Conservation (phyloP, 768 basidiomycete genomes). For the Serpula lacrymans region DNA sequence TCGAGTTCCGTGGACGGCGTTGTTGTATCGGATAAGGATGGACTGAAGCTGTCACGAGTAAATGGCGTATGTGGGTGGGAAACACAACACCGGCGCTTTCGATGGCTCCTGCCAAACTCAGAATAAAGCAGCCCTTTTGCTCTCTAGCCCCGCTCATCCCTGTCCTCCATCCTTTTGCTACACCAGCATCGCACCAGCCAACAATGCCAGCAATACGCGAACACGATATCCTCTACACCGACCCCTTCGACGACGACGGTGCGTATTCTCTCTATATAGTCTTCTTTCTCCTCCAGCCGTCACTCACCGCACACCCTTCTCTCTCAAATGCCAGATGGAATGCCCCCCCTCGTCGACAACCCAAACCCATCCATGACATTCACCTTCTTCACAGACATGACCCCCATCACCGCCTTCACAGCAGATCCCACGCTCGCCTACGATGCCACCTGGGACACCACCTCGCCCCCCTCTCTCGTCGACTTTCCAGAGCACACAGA, state of each 20-base stretch:
- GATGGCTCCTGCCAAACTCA: constrained; percentile 32
- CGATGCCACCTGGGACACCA: constrained; percentile 31
- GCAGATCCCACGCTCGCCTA: constrained; percentile 30
- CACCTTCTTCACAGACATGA: constrained; percentile 63
- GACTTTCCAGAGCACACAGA: constrained; percentile 11
- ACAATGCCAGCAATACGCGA: constrained; percentile 27
- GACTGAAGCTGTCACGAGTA: constrained; percentile 8
- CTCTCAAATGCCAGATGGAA: constrained; percentile 32
- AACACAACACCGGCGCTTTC: constrained; percentile 23
- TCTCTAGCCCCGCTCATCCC: constrained; percentile 22
- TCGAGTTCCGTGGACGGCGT: constrained; percentile 7
- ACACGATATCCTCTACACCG: constrained; percentile 20
- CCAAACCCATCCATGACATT: constrained; percentile 50
- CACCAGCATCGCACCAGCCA: constrained; percentile 3
- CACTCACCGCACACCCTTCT: background rate
- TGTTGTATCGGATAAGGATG: constrained; percentile 5
- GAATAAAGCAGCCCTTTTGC: constrained; percentile 31
- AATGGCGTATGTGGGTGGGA: constrained; percentile 24
- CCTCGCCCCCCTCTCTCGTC: constrained; percentile 15
- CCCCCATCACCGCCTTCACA: constrained; percentile 46
- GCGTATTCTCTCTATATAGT: constrained; percentile 12
- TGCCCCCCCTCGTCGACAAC: constrained; percentile 53
- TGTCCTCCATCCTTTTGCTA: background rate
- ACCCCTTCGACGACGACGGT: constrained; percentile 39
- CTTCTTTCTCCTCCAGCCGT: background rate